Conservation (phyloP, 768 basidiomycete species). For the Leccinum pellstonianum region DNA sequence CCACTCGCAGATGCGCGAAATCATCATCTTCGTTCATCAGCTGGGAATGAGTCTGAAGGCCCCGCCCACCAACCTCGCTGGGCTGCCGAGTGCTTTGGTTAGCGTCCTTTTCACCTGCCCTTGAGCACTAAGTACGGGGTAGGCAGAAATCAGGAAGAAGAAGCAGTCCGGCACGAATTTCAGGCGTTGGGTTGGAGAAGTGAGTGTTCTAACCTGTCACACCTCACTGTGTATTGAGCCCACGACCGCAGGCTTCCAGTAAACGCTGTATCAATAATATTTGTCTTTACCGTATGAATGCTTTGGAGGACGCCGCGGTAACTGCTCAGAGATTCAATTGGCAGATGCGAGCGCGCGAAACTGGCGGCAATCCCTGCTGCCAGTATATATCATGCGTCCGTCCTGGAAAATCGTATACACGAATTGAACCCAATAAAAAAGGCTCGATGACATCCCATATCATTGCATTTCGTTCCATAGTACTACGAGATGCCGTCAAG, state of each 20-base stretch:
- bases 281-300: no score
- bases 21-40: slow-evolving; percentile 50
- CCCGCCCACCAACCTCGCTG: slow-evolving; percentile 56
- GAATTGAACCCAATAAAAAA: no score
- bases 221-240: not conserved
- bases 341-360: no score
- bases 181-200: slow-evolving; percentile 53
- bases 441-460: no score
- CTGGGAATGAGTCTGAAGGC: slow-evolving; percentile 48
- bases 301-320: no score
- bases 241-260: slow-evolving; percentile 15
- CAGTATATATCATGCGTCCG: no score
- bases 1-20: slow-evolving; percentile 47
- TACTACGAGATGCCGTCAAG: no score
- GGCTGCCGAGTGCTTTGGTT: slow-evolving; percentile 53
- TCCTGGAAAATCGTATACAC: no score
- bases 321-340: no score
- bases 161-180: slow-evolving; percentile 60
- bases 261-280: not conserved
- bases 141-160: slow-evolving; percentile 62
- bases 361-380: no score
- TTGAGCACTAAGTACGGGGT: slow-evolving; percentile 31
- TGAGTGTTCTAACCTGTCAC: slow-evolving; percentile 6
- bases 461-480: no score
- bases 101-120: slow-evolving; percentile 19